Conservation (phyloP, 2,329 filamentous ascomycete genomes). For the Mariannaea sp. region DNA sequence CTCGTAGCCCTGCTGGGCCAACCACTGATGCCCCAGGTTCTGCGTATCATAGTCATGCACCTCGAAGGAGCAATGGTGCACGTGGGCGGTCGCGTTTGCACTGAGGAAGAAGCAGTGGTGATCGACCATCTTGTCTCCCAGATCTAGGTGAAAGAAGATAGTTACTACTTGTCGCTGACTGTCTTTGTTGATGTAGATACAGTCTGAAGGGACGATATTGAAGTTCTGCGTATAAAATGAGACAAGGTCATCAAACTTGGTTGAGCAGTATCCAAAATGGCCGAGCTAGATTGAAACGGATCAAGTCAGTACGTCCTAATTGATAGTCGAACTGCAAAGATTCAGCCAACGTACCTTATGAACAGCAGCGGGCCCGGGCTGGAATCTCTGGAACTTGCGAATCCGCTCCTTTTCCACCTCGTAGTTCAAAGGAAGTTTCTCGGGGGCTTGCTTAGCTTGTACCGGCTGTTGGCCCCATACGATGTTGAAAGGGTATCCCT, state of each 20-base stretch:
- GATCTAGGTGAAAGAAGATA: constrained; percentile 59
- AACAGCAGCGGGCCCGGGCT: neutral
- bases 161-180: constrained; percentile 33
- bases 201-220: constrained; percentile 48
- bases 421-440: neutral
- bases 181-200: constrained; percentile 21
- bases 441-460: neutral
- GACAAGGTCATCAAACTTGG: constrained; percentile 24
- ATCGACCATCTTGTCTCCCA: constrained; percentile 54
- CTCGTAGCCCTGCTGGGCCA: constrained; percentile 57
- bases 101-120: constrained; percentile 48
- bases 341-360: constrained; percentile 4
- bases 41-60: constrained; percentile 67
- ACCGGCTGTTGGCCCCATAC: neutral
- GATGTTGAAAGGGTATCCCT: neutral
- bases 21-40: constrained; percentile 62
- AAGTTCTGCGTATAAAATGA: constrained; percentile 39
- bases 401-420: neutral
- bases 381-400: neutral
- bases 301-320: too few relatives aligned
- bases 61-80: constrained; percentile 43
- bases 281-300: constrained; percentile 2
- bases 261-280: constrained; percentile 13
- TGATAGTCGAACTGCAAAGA: too few relatives aligned
- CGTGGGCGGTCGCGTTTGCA: neutral